Percentiles rank a stretch among this genome's conserved stretches.
Conservation (phyloP, 805 yeast genomes). For the Brettanomyces sp. region DNA sequence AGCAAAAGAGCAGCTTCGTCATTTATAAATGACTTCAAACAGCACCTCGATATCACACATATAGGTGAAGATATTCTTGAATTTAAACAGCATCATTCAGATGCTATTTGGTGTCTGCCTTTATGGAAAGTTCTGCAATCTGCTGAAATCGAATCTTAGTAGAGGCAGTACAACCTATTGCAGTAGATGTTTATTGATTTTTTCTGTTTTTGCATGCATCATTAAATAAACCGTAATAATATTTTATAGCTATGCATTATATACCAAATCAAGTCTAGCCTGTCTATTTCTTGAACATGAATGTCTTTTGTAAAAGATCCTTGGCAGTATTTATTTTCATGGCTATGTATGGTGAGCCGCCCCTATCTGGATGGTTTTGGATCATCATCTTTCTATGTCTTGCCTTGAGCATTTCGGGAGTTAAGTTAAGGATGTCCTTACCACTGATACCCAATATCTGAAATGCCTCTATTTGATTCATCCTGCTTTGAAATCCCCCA, state of each 20-base stretch:
- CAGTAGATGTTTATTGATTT: no score
- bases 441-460: conserved; percentile 52
- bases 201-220: background rate
- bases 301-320: conserved; percentile 57
- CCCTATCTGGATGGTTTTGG: conserved; percentile 81
- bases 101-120: no score
- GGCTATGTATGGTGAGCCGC: conserved; percentile 76
- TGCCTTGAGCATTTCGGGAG: conserved; percentile 45
- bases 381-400: conserved; percentile 73
- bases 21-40: no score
- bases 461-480: conserved; percentile 67
- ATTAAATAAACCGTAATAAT: background rate
- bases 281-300: conserved; percentile 1
- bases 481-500: conserved; percentile 57
- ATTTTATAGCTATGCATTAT: no score
- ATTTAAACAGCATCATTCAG: no score
- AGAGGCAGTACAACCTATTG: no score
- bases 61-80: no score
- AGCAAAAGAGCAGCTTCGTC: no score
- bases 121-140: no score
- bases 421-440: conserved; percentile 42
- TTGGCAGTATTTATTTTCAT: conserved; percentile 84
- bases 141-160: no score
- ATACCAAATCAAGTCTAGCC: no score
- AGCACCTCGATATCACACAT: no score